Conservation (phyloP, 192 early-diverging fungal species). For the Phycomyces nitens region DNA sequence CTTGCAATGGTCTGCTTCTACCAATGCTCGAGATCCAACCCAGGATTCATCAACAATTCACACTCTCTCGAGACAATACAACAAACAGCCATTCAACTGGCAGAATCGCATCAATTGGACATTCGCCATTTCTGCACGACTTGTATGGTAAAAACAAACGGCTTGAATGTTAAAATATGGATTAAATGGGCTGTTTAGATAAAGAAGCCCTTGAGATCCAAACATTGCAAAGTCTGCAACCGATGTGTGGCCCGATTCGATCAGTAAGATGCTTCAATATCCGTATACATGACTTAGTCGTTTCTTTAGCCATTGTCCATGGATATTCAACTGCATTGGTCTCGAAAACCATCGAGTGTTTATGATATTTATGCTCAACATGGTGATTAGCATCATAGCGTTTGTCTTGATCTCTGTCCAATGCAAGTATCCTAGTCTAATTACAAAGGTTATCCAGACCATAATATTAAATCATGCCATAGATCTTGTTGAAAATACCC, state of each 20-base stretch:
- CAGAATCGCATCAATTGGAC: conserved; percentile 65
- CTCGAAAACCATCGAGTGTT: conserved; percentile 85
- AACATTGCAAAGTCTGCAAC: conserved; percentile 92
- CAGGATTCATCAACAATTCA: conserved; percentile 72
- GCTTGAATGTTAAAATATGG: background rate
- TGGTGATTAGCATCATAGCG: conserved; percentile 55
- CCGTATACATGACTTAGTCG: background rate
- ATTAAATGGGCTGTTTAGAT: conserved; percentile 50
- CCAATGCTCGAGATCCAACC: conserved; percentile 63
- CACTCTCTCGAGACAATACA: conserved; percentile 40
- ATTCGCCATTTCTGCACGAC: conserved; percentile 80
- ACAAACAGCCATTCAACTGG: conserved; percentile 59
- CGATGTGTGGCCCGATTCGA: conserved; percentile 95
- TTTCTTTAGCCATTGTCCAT: conserved; percentile 80
- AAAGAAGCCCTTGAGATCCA: conserved; percentile 82
- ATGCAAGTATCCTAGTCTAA: conserved; percentile 53
- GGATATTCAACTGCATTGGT: conserved; percentile 96
- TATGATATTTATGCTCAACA: conserved; percentile 70
- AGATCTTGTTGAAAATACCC: background rate
- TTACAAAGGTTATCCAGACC: no score
- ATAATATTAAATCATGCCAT: background rate
- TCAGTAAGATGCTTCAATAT: conserved; percentile 49
- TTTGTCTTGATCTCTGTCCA: conserved; percentile 59
- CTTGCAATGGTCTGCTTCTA: conserved; percentile 78
- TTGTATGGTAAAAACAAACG: conserved; percentile 55